Evolutionary conservation across 805 yeast genomes (phyloP).

Genomic region (Candida pseudoglaebosa): DNA sequence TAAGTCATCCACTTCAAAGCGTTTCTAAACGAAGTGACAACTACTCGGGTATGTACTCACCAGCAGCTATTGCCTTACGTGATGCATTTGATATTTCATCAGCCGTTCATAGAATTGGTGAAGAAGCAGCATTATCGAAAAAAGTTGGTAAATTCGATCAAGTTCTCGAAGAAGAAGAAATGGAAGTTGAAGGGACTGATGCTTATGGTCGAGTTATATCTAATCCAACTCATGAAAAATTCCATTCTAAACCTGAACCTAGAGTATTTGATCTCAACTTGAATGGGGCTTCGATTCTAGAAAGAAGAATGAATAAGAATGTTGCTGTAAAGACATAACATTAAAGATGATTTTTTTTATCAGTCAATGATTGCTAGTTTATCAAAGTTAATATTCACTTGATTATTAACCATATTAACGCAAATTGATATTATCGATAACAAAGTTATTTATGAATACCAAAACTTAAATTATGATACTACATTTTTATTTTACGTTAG

Average conservation of each 20-base stretch:
- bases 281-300: conserved; percentile 51
- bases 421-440: too few relatives aligned
- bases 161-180: conserved; percentile 39
- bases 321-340: not conserved
- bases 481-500: too few relatives aligned
- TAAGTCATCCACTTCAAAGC: conserved; percentile 24
- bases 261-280: conserved; percentile 43
- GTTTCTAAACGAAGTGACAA: conserved; percentile 17
- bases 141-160: conserved; percentile 17
- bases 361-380: too few relatives aligned
- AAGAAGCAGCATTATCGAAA: conserved; percentile 46
- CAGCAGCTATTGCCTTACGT: conserved; percentile 75
- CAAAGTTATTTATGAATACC: too few relatives aligned
- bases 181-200: conserved; percentile 19
- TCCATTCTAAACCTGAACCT: conserved; percentile 9
- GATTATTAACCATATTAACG: not conserved
- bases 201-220: conserved; percentile 8
- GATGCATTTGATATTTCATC: conserved; percentile 86
- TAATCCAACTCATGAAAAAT: conserved; percentile 10
- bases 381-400: too few relatives aligned
- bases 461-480: too few relatives aligned
- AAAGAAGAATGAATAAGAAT: conserved; percentile 32
- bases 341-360: too few relatives aligned
- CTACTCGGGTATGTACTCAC: conserved; percentile 46
- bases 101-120: conserved; percentile 79